Evolutionary conservation across 352 stramenopile species (phyloP).

Genomic region (Pythium brassicae): DNA sequence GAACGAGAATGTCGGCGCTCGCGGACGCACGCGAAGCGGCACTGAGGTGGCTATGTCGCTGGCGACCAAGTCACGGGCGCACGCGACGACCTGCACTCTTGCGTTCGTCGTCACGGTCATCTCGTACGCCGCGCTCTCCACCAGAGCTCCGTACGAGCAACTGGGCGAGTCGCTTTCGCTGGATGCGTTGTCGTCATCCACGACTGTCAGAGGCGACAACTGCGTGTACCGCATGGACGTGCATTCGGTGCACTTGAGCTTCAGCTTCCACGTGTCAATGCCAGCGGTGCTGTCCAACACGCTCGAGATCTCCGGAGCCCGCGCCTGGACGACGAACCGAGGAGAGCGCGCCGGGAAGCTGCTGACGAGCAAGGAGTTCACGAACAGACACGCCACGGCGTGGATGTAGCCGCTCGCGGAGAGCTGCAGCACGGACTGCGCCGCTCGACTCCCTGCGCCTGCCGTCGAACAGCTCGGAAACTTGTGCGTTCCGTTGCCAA

Average conservation of each 20-base stretch:
- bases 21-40: conserved; percentile 28
- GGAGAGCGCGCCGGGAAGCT: conserved; percentile 46
- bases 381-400: conserved; percentile 38
- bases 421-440: conserved; percentile 14
- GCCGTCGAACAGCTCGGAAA: conserved; percentile 37
- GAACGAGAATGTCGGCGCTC: conserved; percentile 32
- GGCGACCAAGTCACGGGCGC: conserved; percentile 24
- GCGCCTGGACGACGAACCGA: conserved; percentile 38
- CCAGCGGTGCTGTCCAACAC: conserved; percentile 19
- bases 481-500: conserved; percentile 53
- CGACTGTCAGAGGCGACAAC: conserved; percentile 7
- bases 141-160: conserved; percentile 30
- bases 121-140: conserved; percentile 11
- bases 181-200: background rate
- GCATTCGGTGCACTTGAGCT: conserved; percentile 32
- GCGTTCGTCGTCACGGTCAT: conserved; percentile 33
- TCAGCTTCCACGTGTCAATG: conserved; percentile 38
- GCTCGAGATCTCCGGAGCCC: conserved; percentile 26
- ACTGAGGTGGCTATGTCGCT: conserved; percentile 27
- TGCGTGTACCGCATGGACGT: conserved; percentile 45
- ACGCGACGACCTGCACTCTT: conserved; percentile 39
- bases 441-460: conserved; percentile 1
- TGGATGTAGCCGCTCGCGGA: conserved; percentile 47
- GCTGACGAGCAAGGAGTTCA: conserved; percentile 26
- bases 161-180: conserved; percentile 19